Evolutionary conservation across 2,329 filamentous ascomycete genomes (phyloP).

Genomic region (Juglanconis oblonga): DNA sequence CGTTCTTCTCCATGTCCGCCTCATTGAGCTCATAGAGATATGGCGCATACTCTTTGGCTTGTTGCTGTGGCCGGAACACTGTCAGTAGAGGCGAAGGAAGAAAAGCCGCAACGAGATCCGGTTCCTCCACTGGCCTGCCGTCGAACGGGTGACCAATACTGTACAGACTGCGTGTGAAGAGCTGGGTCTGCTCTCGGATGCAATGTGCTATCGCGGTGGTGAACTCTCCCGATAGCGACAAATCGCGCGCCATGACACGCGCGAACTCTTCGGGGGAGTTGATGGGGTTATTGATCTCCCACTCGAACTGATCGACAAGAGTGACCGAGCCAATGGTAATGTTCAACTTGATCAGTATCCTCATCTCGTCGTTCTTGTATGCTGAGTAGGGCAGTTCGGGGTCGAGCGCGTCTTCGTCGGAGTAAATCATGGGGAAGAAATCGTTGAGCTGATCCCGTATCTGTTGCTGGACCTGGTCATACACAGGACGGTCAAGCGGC

Average conservation of each 20-base stretch:
- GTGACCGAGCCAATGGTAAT: conserved; percentile 96
- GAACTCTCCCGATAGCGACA: conserved; percentile 92
- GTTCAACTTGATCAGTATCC: conserved; percentile 90
- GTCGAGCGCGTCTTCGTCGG: conserved; percentile 87
- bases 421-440: conserved; percentile 88
- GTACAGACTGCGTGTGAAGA: conserved; percentile 92
- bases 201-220: conserved; percentile 96
- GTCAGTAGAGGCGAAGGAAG: conserved; percentile 77
- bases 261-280: conserved; percentile 97
- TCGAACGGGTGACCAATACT: conserved; percentile 94
- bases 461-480: conserved; percentile 60
- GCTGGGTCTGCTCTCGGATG: conserved; percentile 91
- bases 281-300: conserved; percentile 93
- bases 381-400: conserved; percentile 86
- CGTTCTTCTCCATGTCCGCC: conserved; percentile 82
- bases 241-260: conserved; percentile 79
- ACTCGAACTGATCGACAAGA: conserved; percentile 95
- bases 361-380: conserved; percentile 99
- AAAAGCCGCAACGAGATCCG: conserved; percentile 82
- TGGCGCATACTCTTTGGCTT: conserved; percentile 90
- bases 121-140: conserved; percentile 86
- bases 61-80: conserved; percentile 86
- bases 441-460: conserved; percentile 89
- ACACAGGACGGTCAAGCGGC: conserved; percentile 62
- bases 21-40: conserved; percentile 94